Conservation (phyloP, 805 yeast genomes). For the Candida stauntonica region DNA sequence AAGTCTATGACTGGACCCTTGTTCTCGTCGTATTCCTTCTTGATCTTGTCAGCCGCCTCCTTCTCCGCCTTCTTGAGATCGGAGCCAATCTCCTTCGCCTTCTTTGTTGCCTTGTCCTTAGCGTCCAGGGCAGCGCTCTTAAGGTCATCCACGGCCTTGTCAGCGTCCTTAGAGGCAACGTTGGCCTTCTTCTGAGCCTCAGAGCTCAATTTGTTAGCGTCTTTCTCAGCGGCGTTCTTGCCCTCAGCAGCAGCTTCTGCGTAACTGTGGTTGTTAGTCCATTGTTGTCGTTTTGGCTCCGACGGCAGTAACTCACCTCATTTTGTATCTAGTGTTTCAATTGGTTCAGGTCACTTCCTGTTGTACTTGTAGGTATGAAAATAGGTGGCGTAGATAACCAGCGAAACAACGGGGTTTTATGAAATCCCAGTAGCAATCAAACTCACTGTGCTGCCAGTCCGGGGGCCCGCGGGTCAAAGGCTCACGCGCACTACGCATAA, state of each 20-base stretch:
- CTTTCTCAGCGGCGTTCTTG: slow-evolving; percentile 16
- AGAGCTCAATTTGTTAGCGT: slow-evolving; percentile 14
- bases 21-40: slow-evolving; percentile 29
- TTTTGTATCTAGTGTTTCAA: neutral
- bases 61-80: slow-evolving; percentile 31
- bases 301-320: too few relatives aligned
- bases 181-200: slow-evolving; percentile 8
- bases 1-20: slow-evolving; percentile 26
- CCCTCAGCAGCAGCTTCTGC: slow-evolving; percentile 22
- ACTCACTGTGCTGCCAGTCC: too few relatives aligned
- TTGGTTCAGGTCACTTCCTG: too few relatives aligned
- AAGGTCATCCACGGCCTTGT: slow-evolving; percentile 20
- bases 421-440: too few relatives aligned
- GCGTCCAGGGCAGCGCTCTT: slow-evolving; percentile 19
- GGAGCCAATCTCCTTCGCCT: slow-evolving; percentile 19
- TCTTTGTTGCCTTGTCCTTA: slow-evolving; percentile 21
- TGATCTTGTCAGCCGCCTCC: slow-evolving; percentile 31
- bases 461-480: neutral
- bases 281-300: too few relatives aligned
- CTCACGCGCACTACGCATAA: too few relatives aligned
- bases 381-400: neutral
- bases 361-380: too few relatives aligned
- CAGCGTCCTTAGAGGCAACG: slow-evolving; percentile 15
- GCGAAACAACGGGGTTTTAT: neutral
- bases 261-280: slow-evolving; percentile 12